Evolutionary conservation across 306 rosid genomes (phyloP).

Genomic region (Lathyrus tuberosus): DNA sequence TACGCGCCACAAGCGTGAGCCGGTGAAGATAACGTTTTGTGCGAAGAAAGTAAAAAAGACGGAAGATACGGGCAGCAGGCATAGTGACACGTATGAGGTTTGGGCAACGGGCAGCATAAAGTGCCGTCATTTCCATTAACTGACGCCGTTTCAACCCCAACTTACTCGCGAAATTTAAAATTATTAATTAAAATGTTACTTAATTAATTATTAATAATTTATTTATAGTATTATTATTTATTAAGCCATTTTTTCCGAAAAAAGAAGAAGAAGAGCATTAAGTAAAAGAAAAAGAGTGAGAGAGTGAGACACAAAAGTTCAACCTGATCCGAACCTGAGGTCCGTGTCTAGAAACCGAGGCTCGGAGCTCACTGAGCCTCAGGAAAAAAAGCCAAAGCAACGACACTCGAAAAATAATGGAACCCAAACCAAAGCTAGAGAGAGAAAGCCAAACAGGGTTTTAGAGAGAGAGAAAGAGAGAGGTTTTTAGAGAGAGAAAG

Average conservation of each 20-base stretch:
- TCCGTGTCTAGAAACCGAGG: slow-evolving; percentile 39
- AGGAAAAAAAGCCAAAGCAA: slow-evolving; percentile 53
- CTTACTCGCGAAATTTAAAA: neutral
- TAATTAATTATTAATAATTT: neutral
- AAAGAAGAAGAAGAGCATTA: neutral
- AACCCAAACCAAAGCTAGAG: slow-evolving; percentile 53
- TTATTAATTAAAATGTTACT: neutral
- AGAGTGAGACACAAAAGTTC: neutral
- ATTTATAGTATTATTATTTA: neutral
- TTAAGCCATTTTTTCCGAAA: neutral
- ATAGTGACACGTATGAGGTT: slow-evolving; percentile 40
- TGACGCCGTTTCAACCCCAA: slow-evolving; percentile 21
- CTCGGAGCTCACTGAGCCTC: slow-evolving; percentile 49
- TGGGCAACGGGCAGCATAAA: slow-evolving; percentile 73
- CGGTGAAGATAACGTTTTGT: neutral
- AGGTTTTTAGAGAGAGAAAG: neutral
- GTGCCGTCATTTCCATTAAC: slow-evolving; percentile 19
- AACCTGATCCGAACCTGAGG: slow-evolving; percentile 51
- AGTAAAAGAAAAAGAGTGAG: neutral
- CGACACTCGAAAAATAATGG: slow-evolving; percentile 69
- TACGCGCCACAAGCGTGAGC: neutral
- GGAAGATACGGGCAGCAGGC: slow-evolving; percentile 50
- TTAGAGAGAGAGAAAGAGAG: slow-evolving; percentile 23
- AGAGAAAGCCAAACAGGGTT: slow-evolving; percentile 42
- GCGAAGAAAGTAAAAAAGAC: slow-evolving; percentile 13